These are phyloP conservation scores for Suillus occidentalis DNA, from an alignment of 768 basidiomycete species.

Conservation along the genomic window DNA sequence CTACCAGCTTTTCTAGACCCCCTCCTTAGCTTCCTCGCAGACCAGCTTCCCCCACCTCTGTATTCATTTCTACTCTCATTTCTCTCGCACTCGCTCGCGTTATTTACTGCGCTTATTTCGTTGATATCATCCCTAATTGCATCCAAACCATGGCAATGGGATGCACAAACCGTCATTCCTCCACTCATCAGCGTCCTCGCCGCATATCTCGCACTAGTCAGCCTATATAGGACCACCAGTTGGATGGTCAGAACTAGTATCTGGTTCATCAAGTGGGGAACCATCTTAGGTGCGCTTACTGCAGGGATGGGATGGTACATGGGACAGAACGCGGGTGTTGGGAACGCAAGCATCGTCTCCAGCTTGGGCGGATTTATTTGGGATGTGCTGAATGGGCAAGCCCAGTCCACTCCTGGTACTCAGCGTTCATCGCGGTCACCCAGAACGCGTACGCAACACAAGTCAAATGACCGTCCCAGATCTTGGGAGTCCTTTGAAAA, in stretches of 20 bases:
- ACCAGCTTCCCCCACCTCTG: constrained; percentile 54
- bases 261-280: constrained; percentile 79
- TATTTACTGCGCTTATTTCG: constrained; percentile 48
- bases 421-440: constrained; percentile 19
- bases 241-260: constrained; percentile 68
- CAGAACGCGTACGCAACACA: constrained; percentile 17
- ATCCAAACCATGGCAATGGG: constrained; percentile 60
- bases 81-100: constrained; percentile 51
- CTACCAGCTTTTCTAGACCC: constrained; percentile 55
- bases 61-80: constrained; percentile 52
- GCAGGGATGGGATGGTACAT: constrained; percentile 57
- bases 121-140: constrained; percentile 49
- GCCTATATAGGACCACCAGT: constrained; percentile 74
- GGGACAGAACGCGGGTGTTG: constrained; percentile 37
- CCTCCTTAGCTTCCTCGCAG: constrained; percentile 52
- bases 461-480: constrained; percentile 36
- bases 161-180: constrained; percentile 65
- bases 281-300: constrained; percentile 53
- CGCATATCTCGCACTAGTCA: constrained; percentile 75
- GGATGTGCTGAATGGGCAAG: constrained; percentile 41
- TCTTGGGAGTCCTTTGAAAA: constrained; percentile 68
- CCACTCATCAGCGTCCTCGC: constrained; percentile 71
- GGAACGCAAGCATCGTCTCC: constrained; percentile 36
- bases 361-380: constrained; percentile 42
- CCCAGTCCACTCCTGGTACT: constrained; percentile 29